Evolutionary conservation across 768 basidiomycete species (phyloP).

Genomic region (Piloderma croceum): DNA sequence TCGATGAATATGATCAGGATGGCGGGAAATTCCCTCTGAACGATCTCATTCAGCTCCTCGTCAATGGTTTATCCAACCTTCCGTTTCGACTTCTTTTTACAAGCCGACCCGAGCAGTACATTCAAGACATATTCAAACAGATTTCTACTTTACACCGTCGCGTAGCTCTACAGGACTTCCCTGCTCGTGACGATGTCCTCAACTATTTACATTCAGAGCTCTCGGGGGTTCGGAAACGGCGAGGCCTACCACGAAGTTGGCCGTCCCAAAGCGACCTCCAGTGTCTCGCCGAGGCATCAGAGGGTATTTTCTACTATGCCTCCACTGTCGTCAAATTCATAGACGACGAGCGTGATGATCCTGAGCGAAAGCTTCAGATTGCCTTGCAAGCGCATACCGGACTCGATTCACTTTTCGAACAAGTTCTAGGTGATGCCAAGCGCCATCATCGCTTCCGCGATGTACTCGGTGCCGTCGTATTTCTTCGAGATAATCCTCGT

Average conservation of each 20-base stretch:
- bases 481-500: too few relatives aligned
- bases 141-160: constrained; percentile 6
- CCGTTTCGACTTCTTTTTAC: constrained; percentile 20
- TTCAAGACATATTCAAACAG: constrained; percentile 8
- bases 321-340: constrained; percentile 23
- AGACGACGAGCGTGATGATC: constrained; percentile 9
- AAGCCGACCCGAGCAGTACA: constrained; percentile 24
- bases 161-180: background rate
- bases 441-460: too few relatives aligned
- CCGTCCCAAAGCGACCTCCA: constrained; percentile 15
- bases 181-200: constrained; percentile 14
- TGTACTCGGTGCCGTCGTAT: too few relatives aligned
- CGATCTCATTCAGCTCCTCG: too few relatives aligned
- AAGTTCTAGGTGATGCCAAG: too few relatives aligned
- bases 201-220: constrained; percentile 13
- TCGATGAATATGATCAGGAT: too few relatives aligned
- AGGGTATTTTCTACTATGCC: constrained; percentile 23
- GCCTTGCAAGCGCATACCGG: too few relatives aligned
- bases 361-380: constrained; percentile 9
- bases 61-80: too few relatives aligned
- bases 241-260: constrained; percentile 11
- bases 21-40: too few relatives aligned
- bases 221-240: constrained; percentile 8
- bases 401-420: too few relatives aligned
- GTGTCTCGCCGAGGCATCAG: constrained; percentile 15